Evolutionary conservation across 352 stramenopile genomes (phyloP), one percentile per base, ranked within the genome.

Genomic region (Phytophthora colocasiae): DNA sequence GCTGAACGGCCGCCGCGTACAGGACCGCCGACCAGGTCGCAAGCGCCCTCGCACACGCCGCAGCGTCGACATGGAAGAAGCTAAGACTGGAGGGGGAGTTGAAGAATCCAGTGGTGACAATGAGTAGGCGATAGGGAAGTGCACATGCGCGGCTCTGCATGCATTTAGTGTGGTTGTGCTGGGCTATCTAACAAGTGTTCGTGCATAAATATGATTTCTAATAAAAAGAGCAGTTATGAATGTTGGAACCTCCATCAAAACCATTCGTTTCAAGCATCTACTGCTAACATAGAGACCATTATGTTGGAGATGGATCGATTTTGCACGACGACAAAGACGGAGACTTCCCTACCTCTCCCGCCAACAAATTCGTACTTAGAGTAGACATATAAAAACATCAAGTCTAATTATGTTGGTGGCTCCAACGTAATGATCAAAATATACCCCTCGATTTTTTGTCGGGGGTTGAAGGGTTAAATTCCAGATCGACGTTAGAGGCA

Each of bases 301-400:
- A 48, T 48, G 43, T n/a, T 34, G 43, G 43, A 31, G 9, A 4
- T 48, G 43, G 17, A 17, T 48, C 6, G 2, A 17, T 10, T 48
- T 48, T 48, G 19, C n/a, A 17, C 34, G 34, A 6, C 19, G 34
- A 40, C 34, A 40, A 10, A 40, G 34, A 40, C 34, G 29, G 2
- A 8, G 7, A 4, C 31, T 48, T 22, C 19, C 17, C 15, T 22
- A 40, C 1, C 45, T 26, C 45, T 52, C 45, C 24, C 26, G 26
- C 45, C 26, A 52, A 39, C 45, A 52, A 52, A 52, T 39, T 52
- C 45, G 26, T 14, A 52, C 12, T 52, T 52, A 52, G 26, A 39
- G 15, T 1, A 26, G 27, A 27, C 45, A 39, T 39, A 26, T 19
- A 19, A 0, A 19, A 19, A 19, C 19, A 19, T 19, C 19, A 19